phyloP scores from a whole-genome alignment of 257 asterid genomes.

The Rehmannia glutinosa region DNA sequence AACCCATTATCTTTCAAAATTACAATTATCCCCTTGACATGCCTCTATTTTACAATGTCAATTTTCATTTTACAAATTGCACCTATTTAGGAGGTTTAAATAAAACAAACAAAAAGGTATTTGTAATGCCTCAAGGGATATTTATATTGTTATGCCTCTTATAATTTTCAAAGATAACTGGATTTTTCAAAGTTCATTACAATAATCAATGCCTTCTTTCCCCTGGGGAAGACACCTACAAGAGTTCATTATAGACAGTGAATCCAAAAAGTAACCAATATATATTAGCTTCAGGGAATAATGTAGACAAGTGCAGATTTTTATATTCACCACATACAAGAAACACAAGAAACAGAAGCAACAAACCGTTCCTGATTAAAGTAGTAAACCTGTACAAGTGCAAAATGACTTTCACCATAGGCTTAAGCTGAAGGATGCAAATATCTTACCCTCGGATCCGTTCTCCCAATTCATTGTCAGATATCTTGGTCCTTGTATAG shows the following conservation, averaged over 20 bases:
- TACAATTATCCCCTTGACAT: no score
- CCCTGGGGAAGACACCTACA: slow-evolving; percentile 64
- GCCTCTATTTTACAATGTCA: no score
- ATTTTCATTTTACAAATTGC: no score
- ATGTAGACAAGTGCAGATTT: background rate
- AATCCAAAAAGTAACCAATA: slow-evolving; percentile 15
- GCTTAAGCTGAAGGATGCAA: background rate
- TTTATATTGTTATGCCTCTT: no score
- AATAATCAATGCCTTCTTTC: no score
- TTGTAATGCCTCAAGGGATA: no score
- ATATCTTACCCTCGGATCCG: slow-evolving; percentile 60
- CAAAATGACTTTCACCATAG: background rate
- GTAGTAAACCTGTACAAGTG: background rate
- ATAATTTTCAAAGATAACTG: no score
- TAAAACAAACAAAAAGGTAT: no score
- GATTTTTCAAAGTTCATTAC: no score
- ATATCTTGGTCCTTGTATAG: slow-evolving; percentile 70
- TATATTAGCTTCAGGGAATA: background rate
- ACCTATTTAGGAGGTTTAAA: no score
- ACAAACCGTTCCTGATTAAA: background rate
- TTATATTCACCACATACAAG: background rate
- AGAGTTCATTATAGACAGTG: slow-evolving; percentile 19
- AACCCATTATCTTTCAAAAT: no score
- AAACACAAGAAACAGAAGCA: background rate
- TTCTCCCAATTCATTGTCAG: slow-evolving; percentile 57